phyloP scores from a whole-genome alignment of 2,329 filamentous ascomycete genomes.

The Ophiostoma populinum region DNA sequence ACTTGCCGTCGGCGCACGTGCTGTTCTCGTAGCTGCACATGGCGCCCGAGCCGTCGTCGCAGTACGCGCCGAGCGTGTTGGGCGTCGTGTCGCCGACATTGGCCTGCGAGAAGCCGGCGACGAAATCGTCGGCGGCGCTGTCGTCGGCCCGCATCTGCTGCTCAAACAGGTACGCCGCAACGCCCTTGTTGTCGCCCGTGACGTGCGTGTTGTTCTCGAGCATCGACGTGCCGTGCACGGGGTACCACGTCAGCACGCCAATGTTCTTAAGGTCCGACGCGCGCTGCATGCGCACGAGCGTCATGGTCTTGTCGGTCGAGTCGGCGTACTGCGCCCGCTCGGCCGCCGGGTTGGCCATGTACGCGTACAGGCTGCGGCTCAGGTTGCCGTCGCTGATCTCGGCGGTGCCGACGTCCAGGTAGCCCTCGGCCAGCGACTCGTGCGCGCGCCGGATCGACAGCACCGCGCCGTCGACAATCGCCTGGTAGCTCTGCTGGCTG shows the following conservation, averaged over 20 bases:
- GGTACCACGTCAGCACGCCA: constrained; percentile 77
- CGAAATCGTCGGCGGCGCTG: constrained; percentile 40
- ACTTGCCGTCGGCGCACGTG: constrained; percentile 57
- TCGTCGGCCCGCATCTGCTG: constrained; percentile 37
- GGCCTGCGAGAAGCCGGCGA: constrained; percentile 80
- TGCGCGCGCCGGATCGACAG: constrained; percentile 72
- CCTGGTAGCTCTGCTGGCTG: constrained; percentile 68
- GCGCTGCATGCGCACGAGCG: constrained; percentile 60
- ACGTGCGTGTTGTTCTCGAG: constrained; percentile 80
- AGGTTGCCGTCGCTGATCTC: constrained; percentile 63
- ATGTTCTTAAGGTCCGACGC: constrained; percentile 59
- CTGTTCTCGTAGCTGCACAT: constrained; percentile 65
- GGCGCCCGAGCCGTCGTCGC: constrained; percentile 63
- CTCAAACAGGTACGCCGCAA: constrained; percentile 72
- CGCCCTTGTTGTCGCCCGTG: constrained; percentile 83
- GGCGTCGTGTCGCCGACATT: constrained; percentile 83
- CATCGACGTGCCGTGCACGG: constrained; percentile 83
- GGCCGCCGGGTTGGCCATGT: constrained; percentile 64
- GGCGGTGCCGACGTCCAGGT: constrained; percentile 51
- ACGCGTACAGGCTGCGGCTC: constrained; percentile 77
- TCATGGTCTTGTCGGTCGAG: constrained; percentile 50
- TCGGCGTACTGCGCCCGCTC: constrained; percentile 53
- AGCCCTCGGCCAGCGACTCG: constrained; percentile 45
- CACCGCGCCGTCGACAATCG: constrained; percentile 73
- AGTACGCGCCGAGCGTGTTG: constrained; percentile 70